Base-by-base conservation (phyloP, 768 basidiomycete genomes). In the Leccinum variicolor region DNA sequence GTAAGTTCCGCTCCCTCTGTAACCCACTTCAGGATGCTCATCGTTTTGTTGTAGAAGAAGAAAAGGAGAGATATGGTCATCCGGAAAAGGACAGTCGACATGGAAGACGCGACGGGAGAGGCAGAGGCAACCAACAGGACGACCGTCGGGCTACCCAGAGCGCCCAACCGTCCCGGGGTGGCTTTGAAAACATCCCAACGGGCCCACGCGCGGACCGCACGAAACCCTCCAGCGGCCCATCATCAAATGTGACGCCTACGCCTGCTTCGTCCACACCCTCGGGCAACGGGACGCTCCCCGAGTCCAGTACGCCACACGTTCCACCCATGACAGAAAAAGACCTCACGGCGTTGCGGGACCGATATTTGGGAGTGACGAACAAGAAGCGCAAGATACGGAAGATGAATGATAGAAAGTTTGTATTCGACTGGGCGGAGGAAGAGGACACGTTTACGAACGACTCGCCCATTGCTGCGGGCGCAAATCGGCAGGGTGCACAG, bases 341-440 rank as follows among this genome's bases (percentile, higher is more conserved):
- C 67, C 79, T 96, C 7, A 78, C 79, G 0, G 90, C 89, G 0
- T 88, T 98, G 64, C 88, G 93, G 8, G 92, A 94, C 23, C 85
- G 96, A 36, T 98, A 99, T 72, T 86, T 99, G 31, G 97, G 97
- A 5, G 90, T 92, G 19, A 89, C 91, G 73, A 92, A 86, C 74
- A 94, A 95, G 81, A 95, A 94, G 76, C 88, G 92, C 41, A 94
- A 92, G 74, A 90, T 93, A 64, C 86, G 93, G 55, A 95, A 94
- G 76, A 93, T 91, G 84, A 92, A 90, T 68, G 94, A 95, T 73
- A 86, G 93, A 74, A 96, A 96, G 74, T 94, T 98, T 69, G 92
- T 96, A n/a, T 99, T 99, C 68, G 97, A 98, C 72, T 99, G 97
- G 97, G 94, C 96, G 68, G 86, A 87, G 50, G 90, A 89, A 71